Evolutionary conservation across 2,329 filamentous ascomycete species (phyloP).

Genomic region (Neodidymelliopsis sp.): DNA sequence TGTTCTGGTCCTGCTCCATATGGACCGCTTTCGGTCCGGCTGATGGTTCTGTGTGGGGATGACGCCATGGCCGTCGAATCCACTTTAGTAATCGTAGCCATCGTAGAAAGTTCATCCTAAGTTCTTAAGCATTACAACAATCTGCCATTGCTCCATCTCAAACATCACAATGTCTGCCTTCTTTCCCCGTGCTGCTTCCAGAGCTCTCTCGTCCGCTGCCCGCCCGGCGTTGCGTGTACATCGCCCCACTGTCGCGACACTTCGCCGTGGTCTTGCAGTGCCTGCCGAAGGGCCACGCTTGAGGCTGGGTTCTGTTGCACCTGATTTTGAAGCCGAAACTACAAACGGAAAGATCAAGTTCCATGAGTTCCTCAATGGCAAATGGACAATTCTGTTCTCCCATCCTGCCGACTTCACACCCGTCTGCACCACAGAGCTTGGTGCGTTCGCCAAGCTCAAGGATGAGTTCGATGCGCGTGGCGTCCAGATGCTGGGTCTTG

Average conservation of each 20-base stretch:
- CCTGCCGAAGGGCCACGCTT: conserved; percentile 52
- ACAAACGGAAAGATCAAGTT: conserved; percentile 76
- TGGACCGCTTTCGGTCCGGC: not conserved
- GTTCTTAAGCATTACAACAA: not conserved
- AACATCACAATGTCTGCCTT: conserved; percentile 43
- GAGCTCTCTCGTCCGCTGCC: conserved; percentile 39
- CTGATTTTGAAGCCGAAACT: conserved; percentile 85
- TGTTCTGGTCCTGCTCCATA: too few species aligned
- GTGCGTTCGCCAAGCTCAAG: conserved; percentile 88
- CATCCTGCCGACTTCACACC: conserved; percentile 91
- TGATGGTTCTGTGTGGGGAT: conserved; percentile 7
- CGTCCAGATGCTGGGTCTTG: conserved; percentile 89
- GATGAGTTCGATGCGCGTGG: conserved; percentile 85
- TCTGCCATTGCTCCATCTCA: conserved; percentile 1
- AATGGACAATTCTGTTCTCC: conserved; percentile 83
- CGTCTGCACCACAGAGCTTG: conserved; percentile 94
- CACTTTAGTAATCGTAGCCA: conserved; percentile 7
- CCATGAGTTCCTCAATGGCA: conserved; percentile 73
- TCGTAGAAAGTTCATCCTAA: not conserved
- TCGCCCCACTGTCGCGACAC: conserved; percentile 38
- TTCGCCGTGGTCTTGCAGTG: conserved; percentile 49
- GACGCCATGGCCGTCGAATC: conserved; percentile 11
- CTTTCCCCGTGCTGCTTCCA: conserved; percentile 45
- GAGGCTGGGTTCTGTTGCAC: conserved; percentile 60
- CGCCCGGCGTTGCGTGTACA: conserved; percentile 37